Base-by-base conservation (phyloP, 2,329 filamentous ascomycete species). In the Diaporthe amygdali region DNA sequence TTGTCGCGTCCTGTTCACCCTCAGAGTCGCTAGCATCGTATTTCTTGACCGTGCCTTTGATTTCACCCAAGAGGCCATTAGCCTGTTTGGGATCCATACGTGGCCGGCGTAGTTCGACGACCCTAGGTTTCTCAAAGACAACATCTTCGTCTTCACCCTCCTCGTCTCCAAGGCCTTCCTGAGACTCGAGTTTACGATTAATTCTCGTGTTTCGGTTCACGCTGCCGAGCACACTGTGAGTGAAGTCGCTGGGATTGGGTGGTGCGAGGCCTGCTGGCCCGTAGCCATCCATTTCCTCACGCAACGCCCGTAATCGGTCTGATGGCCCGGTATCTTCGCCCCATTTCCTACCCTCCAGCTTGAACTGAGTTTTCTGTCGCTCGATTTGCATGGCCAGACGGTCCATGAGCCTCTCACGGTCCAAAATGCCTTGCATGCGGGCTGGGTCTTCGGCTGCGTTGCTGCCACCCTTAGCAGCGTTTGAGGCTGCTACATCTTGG, bases 351-450 rank as follows among this genome's bases (percentile, higher is more conserved):
- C 96, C 96, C 82, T 98, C 96, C 39, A 99, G 90, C 82, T 98
- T 98, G 83, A 94, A 97, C 79, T 98, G 95, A 0, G 96, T 98
- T 88, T 98, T 98, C 74, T 97, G 96, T 74, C 96, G 89, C 84
- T 98, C 96, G 51, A 99, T 90, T 82, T 98, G 96, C 86, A 94
- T 97, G 81, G 97, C 95, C 70, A 99, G 88, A 67, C 95, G 92
- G 79, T 95, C 94, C 93, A 99, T 97, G 75, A 99, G 91, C 78
- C 89, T 91, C 78, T 98, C 94, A 32, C 96, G 93, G 80, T 98
- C 95, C 74, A 99, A 86, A 73, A 99, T 98, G 74, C 96, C 96
- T 79, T 95, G 91, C 92, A 96, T 94, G 69, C 92, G 92, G 37
- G 90, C 86, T 30, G 94, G 90, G 79, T 96, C 93, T 27, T 88